These are phyloP conservation scores for Pontederia crassipes DNA, from an alignment of 176 grass and related monocot species.

Conservation along the genomic window DNA sequence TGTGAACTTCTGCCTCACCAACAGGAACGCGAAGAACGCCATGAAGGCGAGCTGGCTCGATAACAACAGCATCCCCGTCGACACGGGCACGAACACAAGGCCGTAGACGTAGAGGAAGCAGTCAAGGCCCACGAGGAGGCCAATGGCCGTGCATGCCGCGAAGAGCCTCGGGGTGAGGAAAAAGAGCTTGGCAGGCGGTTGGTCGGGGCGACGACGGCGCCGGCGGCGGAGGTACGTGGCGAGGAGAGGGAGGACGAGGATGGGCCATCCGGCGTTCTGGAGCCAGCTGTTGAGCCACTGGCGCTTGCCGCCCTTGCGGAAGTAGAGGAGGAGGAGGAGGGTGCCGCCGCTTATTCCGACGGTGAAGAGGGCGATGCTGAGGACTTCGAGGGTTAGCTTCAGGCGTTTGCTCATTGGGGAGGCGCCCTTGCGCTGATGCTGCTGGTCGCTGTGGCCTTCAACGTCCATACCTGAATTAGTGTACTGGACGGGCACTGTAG, in stretches of 20 bases:
- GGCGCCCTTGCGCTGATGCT: conserved; percentile 9
- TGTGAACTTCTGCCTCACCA: too few relatives aligned
- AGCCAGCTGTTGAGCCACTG: conserved; percentile 62
- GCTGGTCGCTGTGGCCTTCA: neutral
- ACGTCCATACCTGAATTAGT: neutral
- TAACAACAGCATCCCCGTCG: too few relatives aligned
- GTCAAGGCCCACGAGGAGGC: too few relatives aligned
- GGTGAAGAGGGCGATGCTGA: conserved; percentile 50
- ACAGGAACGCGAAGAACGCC: too few relatives aligned
- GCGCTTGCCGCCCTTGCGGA: conserved; percentile 22
- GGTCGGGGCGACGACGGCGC: neutral
- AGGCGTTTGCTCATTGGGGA: neutral
- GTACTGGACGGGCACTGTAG: too few relatives aligned
- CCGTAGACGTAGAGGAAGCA: too few relatives aligned
- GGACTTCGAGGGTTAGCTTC: conserved; percentile 25
- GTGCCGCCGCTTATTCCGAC: conserved; percentile 39
- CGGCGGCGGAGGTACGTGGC: conserved; percentile 31
- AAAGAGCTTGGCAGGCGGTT: too few relatives aligned
- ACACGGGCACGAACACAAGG: too few relatives aligned
- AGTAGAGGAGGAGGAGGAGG: conserved; percentile 34
- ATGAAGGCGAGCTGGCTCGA: too few relatives aligned
- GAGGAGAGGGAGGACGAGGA: conserved; percentile 44
- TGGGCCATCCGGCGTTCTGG: conserved; percentile 54
- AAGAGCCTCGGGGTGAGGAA: too few relatives aligned
- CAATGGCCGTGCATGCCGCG: too few relatives aligned